Evolutionary conservation across 2,329 filamentous ascomycete genomes (phyloP).

Genomic region (Phialocephala subalpina): DNA sequence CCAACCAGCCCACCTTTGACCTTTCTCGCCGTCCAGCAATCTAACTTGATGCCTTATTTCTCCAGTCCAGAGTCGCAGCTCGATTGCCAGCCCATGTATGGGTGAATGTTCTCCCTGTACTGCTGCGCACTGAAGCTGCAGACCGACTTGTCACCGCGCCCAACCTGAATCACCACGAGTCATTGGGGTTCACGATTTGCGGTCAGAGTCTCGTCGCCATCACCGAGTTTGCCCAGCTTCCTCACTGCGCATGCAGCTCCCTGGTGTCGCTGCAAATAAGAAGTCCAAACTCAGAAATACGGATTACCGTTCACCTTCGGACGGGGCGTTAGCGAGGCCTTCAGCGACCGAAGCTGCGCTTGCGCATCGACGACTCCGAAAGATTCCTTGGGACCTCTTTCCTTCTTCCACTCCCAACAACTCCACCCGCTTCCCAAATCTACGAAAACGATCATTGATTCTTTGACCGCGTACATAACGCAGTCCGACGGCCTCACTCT

Average conservation of each 20-base stretch:
- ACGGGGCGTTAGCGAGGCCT: background rate
- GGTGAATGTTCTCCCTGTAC: slow-evolving; percentile 4
- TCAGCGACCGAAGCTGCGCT: background rate
- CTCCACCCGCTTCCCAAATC: background rate
- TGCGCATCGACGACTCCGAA: slow-evolving; percentile 1
- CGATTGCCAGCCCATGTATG: slow-evolving; percentile 7
- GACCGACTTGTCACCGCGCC: slow-evolving; percentile 9
- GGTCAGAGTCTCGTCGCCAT: background rate
- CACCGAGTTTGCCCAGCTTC: background rate
- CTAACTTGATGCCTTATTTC: slow-evolving; percentile 14
- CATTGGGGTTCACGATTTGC: slow-evolving; percentile 4
- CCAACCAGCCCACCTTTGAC: slow-evolving; percentile 5
- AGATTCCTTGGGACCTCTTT: slow-evolving; percentile 13
- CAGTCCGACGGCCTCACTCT: background rate
- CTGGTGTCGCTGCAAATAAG: background rate
- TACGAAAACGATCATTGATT: background rate
- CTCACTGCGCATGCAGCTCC: background rate
- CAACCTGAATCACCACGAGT: slow-evolving; percentile 12
- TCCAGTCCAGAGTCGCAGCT: slow-evolving; percentile 6
- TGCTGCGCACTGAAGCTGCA: background rate
- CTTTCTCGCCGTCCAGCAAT: slow-evolving; percentile 2
- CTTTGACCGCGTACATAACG: background rate
- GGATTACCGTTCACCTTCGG: background rate
- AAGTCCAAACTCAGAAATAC: background rate
- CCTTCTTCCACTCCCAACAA: slow-evolving; percentile 8